Evolutionary conservation across 1,284 basidiomycete species (phyloP), one percentile per base, ranked within the genome.

Genomic region (Cutaneotrichosporon mucoides): DNA sequence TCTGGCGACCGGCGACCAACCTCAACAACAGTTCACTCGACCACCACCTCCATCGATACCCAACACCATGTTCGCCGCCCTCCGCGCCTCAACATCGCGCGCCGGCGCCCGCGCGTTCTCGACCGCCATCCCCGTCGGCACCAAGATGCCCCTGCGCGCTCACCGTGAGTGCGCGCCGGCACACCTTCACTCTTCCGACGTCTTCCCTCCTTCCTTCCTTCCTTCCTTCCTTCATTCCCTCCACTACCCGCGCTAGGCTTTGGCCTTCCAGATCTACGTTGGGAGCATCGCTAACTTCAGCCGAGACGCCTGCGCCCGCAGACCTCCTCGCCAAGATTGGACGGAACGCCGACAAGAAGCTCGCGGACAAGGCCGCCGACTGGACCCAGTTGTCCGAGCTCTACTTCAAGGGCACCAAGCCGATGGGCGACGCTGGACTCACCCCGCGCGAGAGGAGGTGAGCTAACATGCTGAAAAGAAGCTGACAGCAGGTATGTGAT

Each of bases 371-470:
- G 54, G 69, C 65, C 2, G 67, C 67, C 51, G 66, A 64, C 34
- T 76, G 75, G 75, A 71, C 73, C 9, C 63, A 55, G n/a, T 60
- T 76, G 41, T 71, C 65, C 44, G 64, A 67, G 57, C 55, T 73
- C 7, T 76, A 68, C 66, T 45, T 62, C 46, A 66, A 66, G 61
- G 71, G 70, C 24, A 59, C 66, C 7, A 59, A 62, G 36, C 67
- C 60, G 16, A 50, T 75, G 36, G 65, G 67, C 50, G 68, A 69
- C 42, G 63, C 66, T 4, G 75, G 75, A 5, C 43, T 76, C 53
- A 61, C 57, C 4, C 58, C 68, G 16, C 72, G 69, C 61, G 73
- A 76, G 49, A 54, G 72, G 50, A 66, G 69, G 75, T 76, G 69
- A 61, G 73, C n/a, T n/a, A n/a, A n/a, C n/a, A n/a, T n/a, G n/a